Evolutionary conservation across 495 filamentous ascomycete genomes (phyloP), one percentile per base, ranked within the genome.

Genomic region (Chaetomium fimeti): DNA sequence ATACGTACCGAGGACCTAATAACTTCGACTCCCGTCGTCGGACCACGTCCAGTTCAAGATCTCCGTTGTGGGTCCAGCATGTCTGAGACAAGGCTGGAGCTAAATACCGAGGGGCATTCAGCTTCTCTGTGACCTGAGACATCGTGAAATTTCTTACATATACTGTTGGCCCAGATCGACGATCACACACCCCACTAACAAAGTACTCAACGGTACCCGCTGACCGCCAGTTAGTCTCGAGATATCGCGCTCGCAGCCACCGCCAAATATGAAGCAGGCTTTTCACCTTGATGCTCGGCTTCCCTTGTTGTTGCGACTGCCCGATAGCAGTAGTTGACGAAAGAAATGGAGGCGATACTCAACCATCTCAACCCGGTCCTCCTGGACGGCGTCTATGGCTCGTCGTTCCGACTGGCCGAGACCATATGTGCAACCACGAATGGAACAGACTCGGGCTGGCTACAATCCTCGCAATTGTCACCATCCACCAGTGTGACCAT

Each of bases 161-260:
- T 52, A 4, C 22, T 6, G 22, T 52, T 52, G 48, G 48, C 8
- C 48, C 1, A 52, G 9, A 52, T 52, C 8, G 48, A 36, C 13
- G 48, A 27, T 28, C 48, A 24, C 43, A 47, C n/a, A 22, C 12
- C 9, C 48, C 48, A 5, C 15, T 0, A 24, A 27, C 48, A 52
- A 52, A 52, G 48, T 52, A 52, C 22, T 52, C 16, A 27, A 11
- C 25, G 24, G 48, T 52, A 52, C 48, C 48, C 48, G 22, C n/a
- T 52, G 48, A 52, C 48, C 48, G 48, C 48, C n/a, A n/a, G n/a
- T n/a, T n/a, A n/a, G n/a, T n/a, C n/a, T n/a, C n/a, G 27, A 52
- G n/a, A 20, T n/a, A n/a, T 5, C n/a, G 7, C 43, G 2, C n/a
- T 47, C n/a, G n/a, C 43, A 18, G n/a, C 15, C 43, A 13, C 43